Conservation (phyloP, 2,329 filamentous ascomycete species). For the Thielaviopsis euricoi region DNA sequence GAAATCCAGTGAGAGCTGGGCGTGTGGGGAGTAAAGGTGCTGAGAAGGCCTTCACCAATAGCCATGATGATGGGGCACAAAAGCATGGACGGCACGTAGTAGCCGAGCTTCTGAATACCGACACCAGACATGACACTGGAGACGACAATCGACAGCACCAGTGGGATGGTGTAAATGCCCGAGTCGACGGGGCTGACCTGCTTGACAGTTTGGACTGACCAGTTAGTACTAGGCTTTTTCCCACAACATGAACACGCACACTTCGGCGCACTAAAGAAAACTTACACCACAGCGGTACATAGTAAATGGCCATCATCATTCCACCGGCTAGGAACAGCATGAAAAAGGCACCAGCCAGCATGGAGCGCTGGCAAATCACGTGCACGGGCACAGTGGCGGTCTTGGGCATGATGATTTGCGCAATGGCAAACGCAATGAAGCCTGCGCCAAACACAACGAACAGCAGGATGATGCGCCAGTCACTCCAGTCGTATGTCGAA, state of each 20-base stretch:
- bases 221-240: conserved; percentile 14
- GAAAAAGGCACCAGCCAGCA: conserved; percentile 30
- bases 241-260: no score
- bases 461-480: conserved; percentile 36
- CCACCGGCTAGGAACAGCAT: conserved; percentile 30
- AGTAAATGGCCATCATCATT: conserved; percentile 40
- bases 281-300: conserved; percentile 38
- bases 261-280: no score
- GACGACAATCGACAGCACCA: conserved; percentile 37
- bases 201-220: conserved; percentile 38
- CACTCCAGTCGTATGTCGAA: conserved; percentile 33
- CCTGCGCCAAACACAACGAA: conserved; percentile 33
- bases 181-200: conserved; percentile 34
- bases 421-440: conserved; percentile 28
- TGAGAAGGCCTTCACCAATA: conserved; percentile 39
- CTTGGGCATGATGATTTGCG: conserved; percentile 37
- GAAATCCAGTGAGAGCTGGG: conserved; percentile 38
- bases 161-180: conserved; percentile 39
- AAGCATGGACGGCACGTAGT: conserved; percentile 43
- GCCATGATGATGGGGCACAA: conserved; percentile 31
- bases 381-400: conserved; percentile 39
- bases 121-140: conserved; percentile 32
- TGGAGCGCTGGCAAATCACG: conserved; percentile 38
- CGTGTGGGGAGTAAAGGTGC: conserved; percentile 32
- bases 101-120: conserved; percentile 36